Evolutionary conservation across 2,329 filamentous ascomycete species (phyloP).

Genomic region (Ophiosphaerella korrae): DNA sequence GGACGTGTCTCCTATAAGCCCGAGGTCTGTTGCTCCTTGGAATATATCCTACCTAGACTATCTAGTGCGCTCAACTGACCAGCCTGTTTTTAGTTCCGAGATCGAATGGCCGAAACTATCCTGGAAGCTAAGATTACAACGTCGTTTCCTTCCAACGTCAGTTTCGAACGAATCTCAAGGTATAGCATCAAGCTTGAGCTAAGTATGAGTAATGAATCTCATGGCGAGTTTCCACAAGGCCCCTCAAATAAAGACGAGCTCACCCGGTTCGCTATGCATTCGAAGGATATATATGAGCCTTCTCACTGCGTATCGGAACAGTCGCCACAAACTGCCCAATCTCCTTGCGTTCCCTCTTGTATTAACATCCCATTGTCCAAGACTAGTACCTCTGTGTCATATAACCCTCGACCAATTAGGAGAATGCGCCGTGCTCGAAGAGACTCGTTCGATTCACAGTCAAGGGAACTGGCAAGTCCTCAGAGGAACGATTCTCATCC

Average conservation of each 20-base stretch:
- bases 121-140: conserved; percentile 20
- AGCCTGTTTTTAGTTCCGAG: neutral
- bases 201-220: neutral
- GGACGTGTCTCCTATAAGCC: conserved; percentile 15
- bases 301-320: neutral
- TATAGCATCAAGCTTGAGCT: conserved; percentile 30
- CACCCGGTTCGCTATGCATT: no score
- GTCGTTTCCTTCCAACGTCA: conserved; percentile 31
- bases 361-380: conserved; percentile 2
- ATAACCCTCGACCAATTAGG: no score
- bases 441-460: neutral
- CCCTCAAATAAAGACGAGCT: neutral
- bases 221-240: neutral
- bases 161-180: conserved; percentile 37
- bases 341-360: conserved; percentile 3
- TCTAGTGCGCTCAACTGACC: neutral
- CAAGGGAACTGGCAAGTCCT: no score
- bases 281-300: neutral
- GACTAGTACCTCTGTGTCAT: neutral
- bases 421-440: neutral
- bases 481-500: no score
- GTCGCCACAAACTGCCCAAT: neutral
- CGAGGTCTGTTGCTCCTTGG: neutral
- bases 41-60: neutral
- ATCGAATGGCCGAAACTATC: conserved; percentile 11